phyloP scores from a whole-genome alignment of 345 rosid genomes.

The Salix udensis region DNA sequence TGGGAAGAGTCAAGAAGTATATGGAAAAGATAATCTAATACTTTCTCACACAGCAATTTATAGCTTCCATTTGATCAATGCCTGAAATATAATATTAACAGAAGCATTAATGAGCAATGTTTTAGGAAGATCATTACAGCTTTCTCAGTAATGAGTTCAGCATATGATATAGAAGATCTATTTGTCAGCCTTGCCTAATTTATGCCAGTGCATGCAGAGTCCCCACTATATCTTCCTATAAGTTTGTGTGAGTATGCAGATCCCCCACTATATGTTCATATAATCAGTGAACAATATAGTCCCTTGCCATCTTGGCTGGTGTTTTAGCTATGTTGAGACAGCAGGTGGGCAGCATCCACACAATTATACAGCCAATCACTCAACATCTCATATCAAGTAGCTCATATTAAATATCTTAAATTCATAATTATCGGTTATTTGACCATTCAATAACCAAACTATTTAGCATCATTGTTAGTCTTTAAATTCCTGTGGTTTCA shows the following conservation, averaged over 20 bases:
- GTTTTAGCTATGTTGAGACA: not conserved
- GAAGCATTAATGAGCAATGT: not conserved
- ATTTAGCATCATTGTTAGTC: not conserved
- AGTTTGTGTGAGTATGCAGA: not conserved
- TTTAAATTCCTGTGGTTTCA: not conserved
- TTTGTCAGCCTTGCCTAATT: not conserved
- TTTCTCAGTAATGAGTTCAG: not conserved
- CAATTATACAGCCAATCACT: not conserved
- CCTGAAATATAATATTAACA: not conserved
- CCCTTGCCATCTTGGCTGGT: not conserved
- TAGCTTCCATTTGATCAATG: not conserved
- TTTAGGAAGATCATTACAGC: not conserved
- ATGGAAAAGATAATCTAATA: not conserved
- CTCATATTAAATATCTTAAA: not conserved
- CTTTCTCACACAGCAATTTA: not conserved
- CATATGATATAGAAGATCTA: not conserved
- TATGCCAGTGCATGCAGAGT: no score
- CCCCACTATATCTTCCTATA: not conserved
- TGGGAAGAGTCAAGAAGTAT: not conserved
- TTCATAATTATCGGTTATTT: not conserved
- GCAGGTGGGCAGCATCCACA: not conserved
- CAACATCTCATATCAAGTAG: not conserved
- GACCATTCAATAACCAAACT: not conserved
- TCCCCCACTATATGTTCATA: not conserved
- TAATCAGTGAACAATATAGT: not conserved